Evolutionary conservation across 2,329 filamentous ascomycete species (phyloP), one percentile per base, ranked within the genome.

Genomic region (Colletotrichum chrysophilum): DNA sequence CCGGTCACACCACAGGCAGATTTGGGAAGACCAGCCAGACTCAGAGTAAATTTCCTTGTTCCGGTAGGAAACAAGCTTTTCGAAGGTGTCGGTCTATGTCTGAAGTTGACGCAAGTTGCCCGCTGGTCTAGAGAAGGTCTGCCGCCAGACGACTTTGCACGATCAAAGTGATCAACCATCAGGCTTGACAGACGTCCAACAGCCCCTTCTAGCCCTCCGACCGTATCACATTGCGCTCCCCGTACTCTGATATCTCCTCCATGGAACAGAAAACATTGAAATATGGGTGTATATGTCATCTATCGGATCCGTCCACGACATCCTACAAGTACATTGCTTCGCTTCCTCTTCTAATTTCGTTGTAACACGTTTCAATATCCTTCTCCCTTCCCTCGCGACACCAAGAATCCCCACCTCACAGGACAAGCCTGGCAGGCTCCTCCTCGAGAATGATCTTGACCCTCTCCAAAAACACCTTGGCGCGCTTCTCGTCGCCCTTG

Each of bases 401-500:
- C 69, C 66, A 72, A 62, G 26, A 52, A 55, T 70, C 72, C 70
- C 65, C 43, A 10, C 21, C 26, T 88, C 84, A 93, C 82, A 93
- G 81, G 64, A 97, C 91, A 81, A 98, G 85, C 80, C 93, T 90
- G 38, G 93, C 95, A 16, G 95, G 95, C 85, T 97, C 94, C 78
- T 91, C 89, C 85, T 97, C 95, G 79, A 99, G 85, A 30, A 96
- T 93, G 61, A 89, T 87, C 91, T 98, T 98, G 82, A 98, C 91
- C 80, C 95, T 92, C 86, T 96, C 94, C 78, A 99, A 85, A 87
- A 98, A 99, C 13, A 93, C 89, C 81, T 91, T 89, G 16, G 95
- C 97, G 80, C 96, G 90, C 87, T 93, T 91, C 89, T 96, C 94
- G 84, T 99, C 97, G 10, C 91, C 91, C 85, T 91, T 92, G 52